Evolutionary conservation across 371 early-diverging fungal species (phyloP).

Genomic region (Mortierella polycephala): DNA sequence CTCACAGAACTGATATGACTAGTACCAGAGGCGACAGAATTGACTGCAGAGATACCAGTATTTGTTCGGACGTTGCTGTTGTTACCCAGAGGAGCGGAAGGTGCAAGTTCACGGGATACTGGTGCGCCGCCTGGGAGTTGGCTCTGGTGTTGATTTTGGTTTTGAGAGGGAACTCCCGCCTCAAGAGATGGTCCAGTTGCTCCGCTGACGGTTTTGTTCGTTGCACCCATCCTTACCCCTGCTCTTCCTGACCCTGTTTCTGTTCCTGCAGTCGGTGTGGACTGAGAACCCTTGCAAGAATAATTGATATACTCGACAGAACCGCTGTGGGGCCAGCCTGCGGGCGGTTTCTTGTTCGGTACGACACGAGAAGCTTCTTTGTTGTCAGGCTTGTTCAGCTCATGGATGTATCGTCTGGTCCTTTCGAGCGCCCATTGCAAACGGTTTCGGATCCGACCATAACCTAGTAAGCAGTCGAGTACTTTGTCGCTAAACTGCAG

Average conservation of each 20-base stretch:
- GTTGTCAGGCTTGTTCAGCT: slow-evolving; percentile 23
- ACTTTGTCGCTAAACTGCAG: slow-evolving; percentile 49
- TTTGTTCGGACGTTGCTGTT: slow-evolving; percentile 15
- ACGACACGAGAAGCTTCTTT: slow-evolving; percentile 27
- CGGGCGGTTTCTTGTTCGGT: slow-evolving; percentile 37
- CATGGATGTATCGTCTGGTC: slow-evolving; percentile 38
- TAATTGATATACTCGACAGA: slow-evolving; percentile 41
- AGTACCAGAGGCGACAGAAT: slow-evolving; percentile 31
- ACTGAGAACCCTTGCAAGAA: slow-evolving; percentile 30
- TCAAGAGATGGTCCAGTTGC: slow-evolving; percentile 1
- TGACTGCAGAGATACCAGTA: slow-evolving; percentile 35
- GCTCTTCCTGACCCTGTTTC: not conserved
- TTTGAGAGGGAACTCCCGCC: not conserved
- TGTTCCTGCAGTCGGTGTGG: not conserved
- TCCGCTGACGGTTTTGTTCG: slow-evolving; percentile 1
- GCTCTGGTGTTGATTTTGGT: not conserved
- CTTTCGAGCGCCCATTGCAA: slow-evolving; percentile 55
- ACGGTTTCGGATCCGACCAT: slow-evolving; percentile 50
- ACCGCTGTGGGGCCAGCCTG: slow-evolving; percentile 49
- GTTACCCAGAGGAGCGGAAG: not conserved
- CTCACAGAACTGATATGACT: slow-evolving; percentile 31
- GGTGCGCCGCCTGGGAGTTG: not conserved
- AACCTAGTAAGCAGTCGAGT: slow-evolving; percentile 29
- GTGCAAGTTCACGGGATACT: not conserved
- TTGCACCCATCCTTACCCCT: not conserved